A percentile compares a stretch with the other conserved stretches of the same genome.
Conservation (phyloP, 495 filamentous ascomycete genomes). For the Bacidia gigantensis region DNA sequence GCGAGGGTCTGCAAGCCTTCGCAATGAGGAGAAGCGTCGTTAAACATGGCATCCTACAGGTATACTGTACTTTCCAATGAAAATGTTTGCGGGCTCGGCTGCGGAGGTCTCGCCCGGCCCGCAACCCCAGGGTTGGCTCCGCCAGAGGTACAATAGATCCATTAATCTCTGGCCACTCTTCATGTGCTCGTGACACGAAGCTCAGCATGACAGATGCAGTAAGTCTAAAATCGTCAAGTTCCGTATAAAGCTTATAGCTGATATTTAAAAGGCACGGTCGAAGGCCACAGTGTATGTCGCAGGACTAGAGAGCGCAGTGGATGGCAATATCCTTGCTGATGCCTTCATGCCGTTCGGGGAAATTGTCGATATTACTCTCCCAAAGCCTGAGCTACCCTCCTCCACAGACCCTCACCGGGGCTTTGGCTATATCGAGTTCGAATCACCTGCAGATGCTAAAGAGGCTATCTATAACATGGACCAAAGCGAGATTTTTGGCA, state of each 20-base stretch:
- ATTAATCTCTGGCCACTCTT: not conserved
- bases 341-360: conserved; percentile 96
- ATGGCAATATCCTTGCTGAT: conserved; percentile 57
- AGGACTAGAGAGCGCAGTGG: conserved; percentile 70
- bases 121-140: not conserved
- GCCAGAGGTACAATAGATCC: not conserved
- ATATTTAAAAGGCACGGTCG: conserved; percentile 42
- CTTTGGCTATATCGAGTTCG: conserved; percentile 95
- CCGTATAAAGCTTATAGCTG: not conserved
- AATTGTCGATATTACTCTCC: conserved; percentile 76
- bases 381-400: conserved; percentile 63
- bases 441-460: conserved; percentile 68
- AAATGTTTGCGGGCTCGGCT: not conserved
- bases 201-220: conserved; percentile 16
- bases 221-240: not conserved
- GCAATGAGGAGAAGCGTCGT: too few relatives aligned
- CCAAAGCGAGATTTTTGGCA: conserved; percentile 85
- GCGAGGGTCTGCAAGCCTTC: too few relatives aligned
- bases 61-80: not conserved
- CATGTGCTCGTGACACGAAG: not conserved
- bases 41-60: too few relatives aligned
- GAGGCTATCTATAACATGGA: conserved; percentile 99
- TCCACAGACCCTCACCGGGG: conserved; percentile 68
- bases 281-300: conserved; percentile 87
- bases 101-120: not conserved